phyloP scores from a whole-genome alignment of 345 rosid genomes.

The Gossypium arboreum region DNA sequence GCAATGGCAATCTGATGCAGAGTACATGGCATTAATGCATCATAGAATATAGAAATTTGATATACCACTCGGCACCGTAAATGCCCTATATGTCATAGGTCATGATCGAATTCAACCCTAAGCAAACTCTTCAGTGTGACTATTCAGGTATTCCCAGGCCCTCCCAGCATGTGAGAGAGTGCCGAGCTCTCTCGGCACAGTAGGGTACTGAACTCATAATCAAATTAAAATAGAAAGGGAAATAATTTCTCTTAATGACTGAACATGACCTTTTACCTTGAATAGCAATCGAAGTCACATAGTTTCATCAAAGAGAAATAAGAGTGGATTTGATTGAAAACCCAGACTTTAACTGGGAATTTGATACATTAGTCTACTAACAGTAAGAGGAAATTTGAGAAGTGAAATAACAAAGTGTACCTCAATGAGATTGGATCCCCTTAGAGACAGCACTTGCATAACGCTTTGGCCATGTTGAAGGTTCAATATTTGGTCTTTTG shows the following conservation, averaged over 20 bases:
- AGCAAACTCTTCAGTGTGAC: too few relatives aligned
- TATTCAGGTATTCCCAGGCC: too few relatives aligned
- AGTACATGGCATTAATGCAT: not conserved
- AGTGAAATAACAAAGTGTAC: slow-evolving; percentile 21
- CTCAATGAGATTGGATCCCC: slow-evolving; percentile 92
- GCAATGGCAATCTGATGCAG: not conserved
- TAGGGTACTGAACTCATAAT: not conserved
- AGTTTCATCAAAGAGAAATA: not conserved
- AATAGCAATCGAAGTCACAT: not conserved
- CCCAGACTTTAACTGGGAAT: not conserved
- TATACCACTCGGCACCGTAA: too few relatives aligned
- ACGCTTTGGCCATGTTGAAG: slow-evolving; percentile 68
- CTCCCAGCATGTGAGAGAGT: too few relatives aligned
- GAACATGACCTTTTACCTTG: not conserved
- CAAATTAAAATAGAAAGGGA: not conserved
- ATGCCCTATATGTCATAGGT: too few relatives aligned
- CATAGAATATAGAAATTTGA: not conserved
- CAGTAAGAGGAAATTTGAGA: not conserved
- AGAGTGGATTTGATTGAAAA: not conserved
- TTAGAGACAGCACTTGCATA: slow-evolving; percentile 71
- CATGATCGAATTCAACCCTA: too few relatives aligned
- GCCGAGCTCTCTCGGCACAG: too few relatives aligned
- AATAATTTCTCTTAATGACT: not conserved
- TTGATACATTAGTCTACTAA: not conserved
- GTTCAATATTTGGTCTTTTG: slow-evolving; percentile 43